These are phyloP conservation scores for Anisodus tanguticus DNA, from an alignment of 257 asterid species.

Conservation along the genomic window DNA sequence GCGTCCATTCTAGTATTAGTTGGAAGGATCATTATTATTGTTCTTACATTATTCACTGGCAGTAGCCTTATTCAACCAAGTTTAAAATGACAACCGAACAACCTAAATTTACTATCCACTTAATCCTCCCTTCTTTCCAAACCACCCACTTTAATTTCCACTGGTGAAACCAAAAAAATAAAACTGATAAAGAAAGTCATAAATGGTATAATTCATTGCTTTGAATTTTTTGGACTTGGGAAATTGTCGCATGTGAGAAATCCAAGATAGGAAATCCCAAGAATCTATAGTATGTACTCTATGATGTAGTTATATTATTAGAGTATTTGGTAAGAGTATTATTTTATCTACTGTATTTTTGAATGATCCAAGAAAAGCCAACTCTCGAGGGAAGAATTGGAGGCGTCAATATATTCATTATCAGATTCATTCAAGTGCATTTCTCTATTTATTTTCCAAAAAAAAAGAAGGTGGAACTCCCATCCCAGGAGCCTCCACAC, in stretches of 20 bases:
- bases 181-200: background rate
- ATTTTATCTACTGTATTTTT: background rate
- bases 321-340: background rate
- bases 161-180: background rate
- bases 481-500: too few species aligned
- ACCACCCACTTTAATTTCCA: background rate
- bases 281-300: background rate
- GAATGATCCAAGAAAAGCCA: conserved; percentile 27
- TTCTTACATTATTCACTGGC: background rate
- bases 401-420: background rate
- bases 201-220: conserved; percentile 14
- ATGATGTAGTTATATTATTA: background rate
- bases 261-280: conserved; percentile 32
- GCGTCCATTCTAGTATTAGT: background rate
- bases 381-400: conserved; percentile 26
- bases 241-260: background rate
- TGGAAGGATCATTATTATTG: conserved; percentile 1
- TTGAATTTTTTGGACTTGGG: background rate
- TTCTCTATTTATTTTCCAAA: background rate
- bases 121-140: background rate
- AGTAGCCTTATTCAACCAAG: conserved; percentile 21
- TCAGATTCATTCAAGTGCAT: background rate
- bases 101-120: background rate
- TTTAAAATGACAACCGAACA: background rate
- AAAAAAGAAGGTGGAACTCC: too few species aligned